Evolutionary conservation across 176 grass and related monocot genomes (phyloP).

Genomic region (Miscanthus lutarioriparius): DNA sequence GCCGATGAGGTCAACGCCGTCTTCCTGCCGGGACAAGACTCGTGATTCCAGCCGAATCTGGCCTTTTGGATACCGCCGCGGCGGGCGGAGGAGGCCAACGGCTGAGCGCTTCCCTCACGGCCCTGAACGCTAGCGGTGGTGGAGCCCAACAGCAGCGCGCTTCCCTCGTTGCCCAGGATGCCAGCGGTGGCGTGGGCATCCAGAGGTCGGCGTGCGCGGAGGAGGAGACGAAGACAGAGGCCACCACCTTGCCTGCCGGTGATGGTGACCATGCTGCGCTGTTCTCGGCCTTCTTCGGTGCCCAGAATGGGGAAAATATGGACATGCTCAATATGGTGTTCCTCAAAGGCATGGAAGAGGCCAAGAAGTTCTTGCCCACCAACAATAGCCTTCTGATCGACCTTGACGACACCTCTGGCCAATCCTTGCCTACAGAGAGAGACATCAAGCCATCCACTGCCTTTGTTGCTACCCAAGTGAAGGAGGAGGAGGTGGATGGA

Average conservation of each 20-base stretch:
- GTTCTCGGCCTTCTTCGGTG: conserved; percentile 29
- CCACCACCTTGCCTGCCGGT: background rate
- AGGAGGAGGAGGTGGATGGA: background rate
- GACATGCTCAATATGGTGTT: background rate
- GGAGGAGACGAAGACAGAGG: background rate
- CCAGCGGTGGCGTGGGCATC: background rate
- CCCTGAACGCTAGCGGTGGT: background rate
- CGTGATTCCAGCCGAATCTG: background rate
- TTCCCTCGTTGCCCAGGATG: background rate
- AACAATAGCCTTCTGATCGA: too few species aligned
- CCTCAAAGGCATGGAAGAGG: too few species aligned
- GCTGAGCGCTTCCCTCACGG: background rate
- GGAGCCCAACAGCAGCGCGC: background rate
- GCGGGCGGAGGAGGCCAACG: background rate
- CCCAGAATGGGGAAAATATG: background rate
- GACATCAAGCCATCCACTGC: background rate
- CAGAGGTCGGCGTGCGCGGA: background rate
- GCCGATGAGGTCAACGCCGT: background rate
- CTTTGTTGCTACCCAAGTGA: background rate
- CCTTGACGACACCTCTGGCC: background rate
- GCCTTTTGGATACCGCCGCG: background rate
- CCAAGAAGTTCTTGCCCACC: too few species aligned
- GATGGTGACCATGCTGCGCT: conserved; percentile 4
- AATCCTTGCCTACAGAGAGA: conserved; percentile 1
- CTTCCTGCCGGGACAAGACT: background rate